These are phyloP conservation scores for Leccinum pachyderme DNA, from an alignment of 1,284 basidiomycete species.

Conservation along the genomic window DNA sequence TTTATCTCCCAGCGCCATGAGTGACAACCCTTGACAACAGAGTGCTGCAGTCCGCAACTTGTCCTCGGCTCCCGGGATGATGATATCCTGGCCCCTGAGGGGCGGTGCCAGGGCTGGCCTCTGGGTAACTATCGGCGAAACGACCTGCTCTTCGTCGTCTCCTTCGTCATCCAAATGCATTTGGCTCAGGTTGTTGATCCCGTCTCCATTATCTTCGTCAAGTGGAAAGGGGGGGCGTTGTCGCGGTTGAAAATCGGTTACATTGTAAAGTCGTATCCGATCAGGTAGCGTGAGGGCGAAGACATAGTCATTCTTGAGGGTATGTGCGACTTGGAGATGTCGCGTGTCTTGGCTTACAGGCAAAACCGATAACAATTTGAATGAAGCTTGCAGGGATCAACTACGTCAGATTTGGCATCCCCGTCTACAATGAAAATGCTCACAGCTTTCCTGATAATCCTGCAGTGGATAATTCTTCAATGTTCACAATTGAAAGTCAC, in stretches of 20 bases:
- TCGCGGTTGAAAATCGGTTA: conserved; percentile 44
- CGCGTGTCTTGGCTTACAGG: conserved; percentile 41
- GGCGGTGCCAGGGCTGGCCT: conserved; percentile 22
- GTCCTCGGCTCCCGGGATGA: conserved; percentile 11
- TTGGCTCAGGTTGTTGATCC: conserved; percentile 12
- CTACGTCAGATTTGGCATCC: conserved; percentile 5
- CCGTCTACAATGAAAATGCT: conserved; percentile 8
- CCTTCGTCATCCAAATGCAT: conserved; percentile 32
- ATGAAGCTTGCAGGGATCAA: conserved; percentile 46
- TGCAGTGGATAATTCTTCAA: conserved; percentile 28
- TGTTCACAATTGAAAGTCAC: conserved; percentile 1
- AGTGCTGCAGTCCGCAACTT: conserved; percentile 39
- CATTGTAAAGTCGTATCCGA: conserved; percentile 46
- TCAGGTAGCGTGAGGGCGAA: conserved; percentile 45
- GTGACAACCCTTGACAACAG: conserved; percentile 41
- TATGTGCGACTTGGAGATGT: conserved; percentile 46
- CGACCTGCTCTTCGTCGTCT: conserved; percentile 22
- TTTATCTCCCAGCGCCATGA: conserved; percentile 31
- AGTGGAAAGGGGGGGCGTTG: conserved; percentile 24
- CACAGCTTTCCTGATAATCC: conserved; percentile 75
- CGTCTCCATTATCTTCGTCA: conserved; percentile 18
- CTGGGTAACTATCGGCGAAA: conserved; percentile 1
- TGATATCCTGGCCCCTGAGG: conserved; percentile 18
- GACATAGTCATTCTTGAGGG: conserved; percentile 49
- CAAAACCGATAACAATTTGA: conserved; percentile 55